Base-by-base conservation (phyloP, 495 filamentous ascomycete species). In the Penicillium macrosclerotiorum region DNA sequence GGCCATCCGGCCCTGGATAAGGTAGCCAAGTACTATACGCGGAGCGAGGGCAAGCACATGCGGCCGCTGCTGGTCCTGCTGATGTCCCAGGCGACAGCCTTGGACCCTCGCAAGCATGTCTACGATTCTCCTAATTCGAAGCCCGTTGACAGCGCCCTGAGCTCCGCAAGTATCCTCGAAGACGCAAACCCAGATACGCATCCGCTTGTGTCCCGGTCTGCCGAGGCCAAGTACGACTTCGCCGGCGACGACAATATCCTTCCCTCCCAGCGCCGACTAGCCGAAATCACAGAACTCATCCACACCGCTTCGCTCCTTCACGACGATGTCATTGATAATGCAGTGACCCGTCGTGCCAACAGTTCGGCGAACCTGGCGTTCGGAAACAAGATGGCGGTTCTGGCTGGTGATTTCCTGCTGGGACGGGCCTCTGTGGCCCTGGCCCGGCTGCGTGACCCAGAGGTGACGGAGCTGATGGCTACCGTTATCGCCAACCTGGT, bases 21-120 rank as follows among this genome's bases (percentile, higher is more conserved):
- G 38, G 90, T 94, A 12, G 89, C 94, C 22, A 98, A 97, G 64
- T 97, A 98, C 75, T 98, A 98, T 62, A 95, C 93, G n/a, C 84
- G 88, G 54, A 86, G 86, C 39, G 90, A 96, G 67, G 93, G 93
- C 40, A 98, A 98, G 67, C 94, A 96, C 64, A 85, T 97, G 52
- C 86, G 93, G 50, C 93, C 93, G 3, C 78, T 96, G 62, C 82
- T 98, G 38, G 88, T 98, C 20, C 78, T 98, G 37, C 82, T 98
- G 43, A 96, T 98, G 93, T 91, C 91, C 29, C 82, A 89, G 57
- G 93, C 93, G 0, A 96, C 90, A 2, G 82, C 88, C 13, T 69
- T 86, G 52, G 82, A 85, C 44, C 86, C 92, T 26, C 91, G 87
- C 64, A 68, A 67, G 26, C 49, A 57, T 42, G 54, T 53, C 16